These are phyloP conservation scores for Fermentozyma sake DNA, from an alignment of 1,139 yeast genomes.

Conservation along the genomic window DNA sequence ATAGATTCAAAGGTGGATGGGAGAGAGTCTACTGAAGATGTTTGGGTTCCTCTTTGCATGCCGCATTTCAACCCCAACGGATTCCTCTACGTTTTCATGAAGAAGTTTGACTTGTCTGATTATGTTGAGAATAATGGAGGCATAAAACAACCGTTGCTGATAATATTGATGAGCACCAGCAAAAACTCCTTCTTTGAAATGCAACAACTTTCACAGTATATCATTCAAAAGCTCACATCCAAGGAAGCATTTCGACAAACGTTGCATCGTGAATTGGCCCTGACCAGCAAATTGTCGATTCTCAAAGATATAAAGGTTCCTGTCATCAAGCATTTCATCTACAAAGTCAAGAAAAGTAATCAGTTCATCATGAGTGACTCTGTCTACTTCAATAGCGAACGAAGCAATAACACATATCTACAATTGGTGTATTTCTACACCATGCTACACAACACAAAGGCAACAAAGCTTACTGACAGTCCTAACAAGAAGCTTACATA, in stretches of 20 bases:
- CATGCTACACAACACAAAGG: slow-evolving; percentile 23
- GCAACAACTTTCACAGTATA: slow-evolving; percentile 52
- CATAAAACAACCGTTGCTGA: slow-evolving; percentile 25
- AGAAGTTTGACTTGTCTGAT: slow-evolving; percentile 42
- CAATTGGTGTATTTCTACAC: slow-evolving; percentile 32
- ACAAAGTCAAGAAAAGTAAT: slow-evolving; percentile 53
- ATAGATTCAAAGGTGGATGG: slow-evolving; percentile 17
- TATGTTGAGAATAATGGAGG: slow-evolving; percentile 13
- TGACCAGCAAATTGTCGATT: slow-evolving; percentile 17
- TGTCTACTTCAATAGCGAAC: slow-evolving; percentile 12
- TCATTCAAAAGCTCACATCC: slow-evolving; percentile 41
- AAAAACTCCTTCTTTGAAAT: slow-evolving; percentile 77
- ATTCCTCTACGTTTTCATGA: slow-evolving; percentile 76
- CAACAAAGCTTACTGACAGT: slow-evolving; percentile 16
- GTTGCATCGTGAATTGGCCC: slow-evolving; percentile 29
- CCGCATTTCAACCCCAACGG: slow-evolving; percentile 89
- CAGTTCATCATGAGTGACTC: slow-evolving; percentile 32
- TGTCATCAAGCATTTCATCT: slow-evolving; percentile 71
- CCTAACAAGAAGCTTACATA: slow-evolving; percentile 32
- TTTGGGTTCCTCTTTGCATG: slow-evolving; percentile 92
- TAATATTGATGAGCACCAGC: slow-evolving; percentile 77
- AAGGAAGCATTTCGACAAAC: slow-evolving; percentile 34
- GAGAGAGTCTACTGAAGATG: slow-evolving; percentile 48
- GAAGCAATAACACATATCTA: slow-evolving; percentile 12
- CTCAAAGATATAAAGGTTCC: slow-evolving; percentile 54